Evolutionary conservation across 140 eudicot genomes (phyloP).

Genomic region (Senecio squalidus): DNA sequence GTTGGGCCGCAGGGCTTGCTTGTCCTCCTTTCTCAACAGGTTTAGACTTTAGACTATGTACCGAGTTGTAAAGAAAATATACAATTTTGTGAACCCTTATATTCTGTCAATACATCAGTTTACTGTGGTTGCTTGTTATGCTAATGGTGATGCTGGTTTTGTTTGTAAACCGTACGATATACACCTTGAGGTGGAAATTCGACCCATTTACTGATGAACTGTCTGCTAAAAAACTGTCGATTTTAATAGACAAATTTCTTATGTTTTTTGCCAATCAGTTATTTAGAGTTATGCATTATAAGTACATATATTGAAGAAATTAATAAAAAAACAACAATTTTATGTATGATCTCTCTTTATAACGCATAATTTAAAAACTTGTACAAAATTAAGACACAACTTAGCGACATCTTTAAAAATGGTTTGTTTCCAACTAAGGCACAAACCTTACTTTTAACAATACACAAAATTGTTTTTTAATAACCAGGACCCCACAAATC

Average conservation of each 20-base stretch:
- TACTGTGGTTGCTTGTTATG: neutral
- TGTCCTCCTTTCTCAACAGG: slow-evolving; percentile 89
- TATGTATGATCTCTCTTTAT: no score
- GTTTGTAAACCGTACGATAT: neutral
- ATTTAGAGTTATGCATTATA: no score
- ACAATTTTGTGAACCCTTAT: slow-evolving; percentile 3
- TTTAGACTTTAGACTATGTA: slow-evolving; percentile 30
- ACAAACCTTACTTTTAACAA: no score
- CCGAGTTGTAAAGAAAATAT: neutral
- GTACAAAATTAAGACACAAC: no score
- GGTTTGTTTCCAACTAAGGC: no score
- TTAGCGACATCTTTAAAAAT: no score
- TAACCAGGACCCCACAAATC: no score
- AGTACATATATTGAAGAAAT: no score
- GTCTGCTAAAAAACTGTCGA: neutral
- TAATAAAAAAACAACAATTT: no score
- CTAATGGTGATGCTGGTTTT: neutral
- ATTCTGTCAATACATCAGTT: neutral
- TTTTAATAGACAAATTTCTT: neutral
- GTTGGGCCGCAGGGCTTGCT: slow-evolving; percentile 97
- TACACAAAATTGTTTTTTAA: no score
- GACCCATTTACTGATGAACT: neutral
- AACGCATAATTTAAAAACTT: no score
- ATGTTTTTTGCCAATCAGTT: no score
- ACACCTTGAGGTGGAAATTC: neutral